Evolutionary conservation across 768 basidiomycete genomes (phyloP), one percentile per base, ranked within the genome.

Genomic region (Auricularia sp.): DNA sequence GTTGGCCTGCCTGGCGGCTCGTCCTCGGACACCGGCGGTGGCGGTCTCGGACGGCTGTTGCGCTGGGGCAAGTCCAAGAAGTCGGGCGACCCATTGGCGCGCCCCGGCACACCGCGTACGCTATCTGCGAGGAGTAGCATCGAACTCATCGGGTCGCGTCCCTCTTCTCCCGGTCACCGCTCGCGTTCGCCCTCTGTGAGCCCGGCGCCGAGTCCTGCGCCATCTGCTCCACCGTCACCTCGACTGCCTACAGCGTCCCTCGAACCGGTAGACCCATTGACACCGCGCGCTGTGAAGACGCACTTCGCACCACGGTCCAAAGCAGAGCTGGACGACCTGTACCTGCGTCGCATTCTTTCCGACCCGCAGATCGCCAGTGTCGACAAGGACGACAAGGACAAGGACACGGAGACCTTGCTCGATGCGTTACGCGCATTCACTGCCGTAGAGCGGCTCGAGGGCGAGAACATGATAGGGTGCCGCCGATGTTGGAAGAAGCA

Each of bases 401-500:
- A 82, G 53, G 83, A 86, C 0, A 77, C 88, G 34, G 89, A 91
- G 70, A 33, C 70, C 29, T 69, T 72, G 18, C 70, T 76, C 47
- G 92, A 94, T 64, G 92, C 90, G 67, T 74, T 96, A 65, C 80
- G 86, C 67, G 80, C 90, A 77, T 98, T 98, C 75, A 97, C 94
- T 0, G 81, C 88, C 3, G 94, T 97, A n/a, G 95, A 98, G 70
- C 83, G 91, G 6, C 77, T 98, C 39, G 91, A 97, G 68, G 93
- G 92, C 0, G 95, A 97, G 69, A 97, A 98, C 69, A 88, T 87
- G 77, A 94, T 97, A 62, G 93, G 93, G 0, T 98, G 95, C 73
- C 82, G 88, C 67, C 82, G 88, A 62, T 98, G 95, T 76, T 98
- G 95, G 95, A 94, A 93, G 79, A 86, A 23, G 44, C 29, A 33